phyloP scores from a whole-genome alignment of 2,329 filamentous ascomycete species.

The Exophiala alcalophila region DNA sequence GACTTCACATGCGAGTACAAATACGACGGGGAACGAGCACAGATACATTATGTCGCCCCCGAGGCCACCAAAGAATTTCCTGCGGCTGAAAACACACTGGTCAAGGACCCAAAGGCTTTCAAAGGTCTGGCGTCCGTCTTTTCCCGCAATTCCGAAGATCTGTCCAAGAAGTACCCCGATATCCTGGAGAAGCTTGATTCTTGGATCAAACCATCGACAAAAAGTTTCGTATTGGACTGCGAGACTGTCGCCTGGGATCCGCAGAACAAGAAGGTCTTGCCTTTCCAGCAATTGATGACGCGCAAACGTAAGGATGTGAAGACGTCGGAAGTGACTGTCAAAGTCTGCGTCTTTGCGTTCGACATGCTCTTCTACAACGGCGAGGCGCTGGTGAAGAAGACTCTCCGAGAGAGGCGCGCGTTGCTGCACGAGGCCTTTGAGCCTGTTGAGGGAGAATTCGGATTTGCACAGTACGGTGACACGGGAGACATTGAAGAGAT shows the following conservation, averaged over 20 bases:
- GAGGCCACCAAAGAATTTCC: conserved; percentile 69
- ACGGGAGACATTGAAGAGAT: conserved; percentile 91
- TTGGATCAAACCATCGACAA: conserved; percentile 87
- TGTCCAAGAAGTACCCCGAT: conserved; percentile 97
- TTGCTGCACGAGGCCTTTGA: conserved; percentile 70
- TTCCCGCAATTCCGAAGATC: conserved; percentile 92
- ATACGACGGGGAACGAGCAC: conserved; percentile 96
- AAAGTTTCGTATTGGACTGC: conserved; percentile 96
- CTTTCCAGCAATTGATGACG: conserved; percentile 98
- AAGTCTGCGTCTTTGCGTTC: conserved; percentile 96
- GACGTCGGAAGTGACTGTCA: conserved; percentile 89
- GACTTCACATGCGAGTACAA: conserved; percentile 99
- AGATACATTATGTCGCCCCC: conserved; percentile 93
- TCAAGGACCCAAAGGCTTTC: conserved; percentile 54
- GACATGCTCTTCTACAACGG: conserved; percentile 92
- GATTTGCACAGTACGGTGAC: conserved; percentile 82
- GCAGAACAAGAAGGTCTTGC: conserved; percentile 89
- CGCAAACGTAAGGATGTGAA: conserved; percentile 97
- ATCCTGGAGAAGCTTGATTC: conserved; percentile 80
- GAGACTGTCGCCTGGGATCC: conserved; percentile 97
- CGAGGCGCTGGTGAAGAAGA: conserved; percentile 79
- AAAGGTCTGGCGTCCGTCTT: conserved; percentile 88
- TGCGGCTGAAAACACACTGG: conserved; percentile 58
- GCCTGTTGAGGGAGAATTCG: conserved; percentile 82
- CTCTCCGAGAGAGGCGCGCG: conserved; percentile 77